These are phyloP conservation scores for Aspergillus cristatus DNA, from an alignment of 495 filamentous ascomycete species.

Conservation along the genomic window DNA sequence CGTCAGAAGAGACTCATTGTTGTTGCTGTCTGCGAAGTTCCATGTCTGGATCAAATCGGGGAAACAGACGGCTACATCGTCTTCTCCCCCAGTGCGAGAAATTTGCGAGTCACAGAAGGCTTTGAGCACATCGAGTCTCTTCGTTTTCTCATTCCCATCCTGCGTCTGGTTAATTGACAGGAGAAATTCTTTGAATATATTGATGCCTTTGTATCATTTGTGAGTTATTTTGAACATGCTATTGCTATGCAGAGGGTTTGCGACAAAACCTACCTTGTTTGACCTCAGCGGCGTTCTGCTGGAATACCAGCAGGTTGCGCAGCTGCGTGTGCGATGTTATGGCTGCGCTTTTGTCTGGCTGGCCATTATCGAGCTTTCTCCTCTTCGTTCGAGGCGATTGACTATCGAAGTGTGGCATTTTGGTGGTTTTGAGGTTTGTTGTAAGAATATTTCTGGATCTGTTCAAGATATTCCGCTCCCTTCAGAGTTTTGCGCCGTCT, in stretches of 20 bases:
- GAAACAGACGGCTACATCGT: slow-evolving; percentile 51
- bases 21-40: slow-evolving; percentile 61
- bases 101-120: slow-evolving; percentile 64
- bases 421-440: slow-evolving; percentile 2
- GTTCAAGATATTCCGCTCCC: not conserved
- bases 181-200: slow-evolving; percentile 69
- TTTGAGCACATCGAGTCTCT: slow-evolving; percentile 53
- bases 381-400: slow-evolving; percentile 26
- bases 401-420: slow-evolving; percentile 17
- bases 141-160: slow-evolving; percentile 36
- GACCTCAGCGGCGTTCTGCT: slow-evolving; percentile 49
- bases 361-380: slow-evolving; percentile 28
- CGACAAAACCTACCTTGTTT: slow-evolving; percentile 50
- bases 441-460: too few relatives aligned
- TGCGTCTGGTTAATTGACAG: slow-evolving; percentile 48
- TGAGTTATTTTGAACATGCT: not conserved
- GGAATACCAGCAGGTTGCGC: slow-evolving; percentile 53
- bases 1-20: slow-evolving; percentile 66
- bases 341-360: slow-evolving; percentile 25
- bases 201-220: slow-evolving; percentile 44
- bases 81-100: slow-evolving; percentile 37
- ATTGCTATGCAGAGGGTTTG: not conserved
- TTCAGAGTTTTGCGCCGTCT: slow-evolving; percentile 8
- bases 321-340: slow-evolving; percentile 52
- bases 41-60: slow-evolving; percentile 70